Evolutionary conservation across 2,329 filamentous ascomycete species (phyloP).

Genomic region (Colletotrichum salicis): DNA sequence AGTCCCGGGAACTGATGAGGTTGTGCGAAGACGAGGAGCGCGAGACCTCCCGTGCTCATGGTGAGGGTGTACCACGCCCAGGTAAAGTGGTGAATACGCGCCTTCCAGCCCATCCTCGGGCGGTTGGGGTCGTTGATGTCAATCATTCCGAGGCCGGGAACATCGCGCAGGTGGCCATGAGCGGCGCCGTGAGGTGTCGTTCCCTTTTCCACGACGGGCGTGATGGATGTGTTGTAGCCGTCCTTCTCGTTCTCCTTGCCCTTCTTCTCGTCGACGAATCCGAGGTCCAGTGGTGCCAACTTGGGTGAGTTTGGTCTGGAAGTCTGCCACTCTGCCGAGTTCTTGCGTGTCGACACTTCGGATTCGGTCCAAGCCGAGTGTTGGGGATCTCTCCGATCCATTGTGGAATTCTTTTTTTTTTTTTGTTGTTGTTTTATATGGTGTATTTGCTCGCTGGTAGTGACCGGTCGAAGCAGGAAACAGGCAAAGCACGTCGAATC

Average conservation of each 20-base stretch:
- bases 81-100: slow-evolving; percentile 68
- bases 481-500: slow-evolving; percentile 18
- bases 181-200: background rate
- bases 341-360: slow-evolving; percentile 33
- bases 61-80: slow-evolving; percentile 81
- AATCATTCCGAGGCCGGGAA: slow-evolving; percentile 20
- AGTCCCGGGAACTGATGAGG: slow-evolving; percentile 74
- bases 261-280: slow-evolving; percentile 20
- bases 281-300: slow-evolving; percentile 27
- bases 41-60: slow-evolving; percentile 79
- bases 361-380: slow-evolving; percentile 33
- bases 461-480: slow-evolving; percentile 11
- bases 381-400: slow-evolving; percentile 28
- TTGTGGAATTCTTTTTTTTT: background rate
- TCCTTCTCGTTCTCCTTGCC: slow-evolving; percentile 23
- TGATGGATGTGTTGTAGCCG: slow-evolving; percentile 26
- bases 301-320: slow-evolving; percentile 33
- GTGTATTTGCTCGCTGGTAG: slow-evolving; percentile 2
- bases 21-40: slow-evolving; percentile 70
- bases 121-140: slow-evolving; percentile 41
- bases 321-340: slow-evolving; percentile 32
- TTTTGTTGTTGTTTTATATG: background rate
- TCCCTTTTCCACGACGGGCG: slow-evolving; percentile 33
- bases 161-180: slow-evolving; percentile 1
- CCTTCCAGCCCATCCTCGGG: slow-evolving; percentile 52